These are phyloP conservation scores for Wickerhamomyces canadensis DNA, from an alignment of 805 yeast species.

Conservation along the genomic window DNA sequence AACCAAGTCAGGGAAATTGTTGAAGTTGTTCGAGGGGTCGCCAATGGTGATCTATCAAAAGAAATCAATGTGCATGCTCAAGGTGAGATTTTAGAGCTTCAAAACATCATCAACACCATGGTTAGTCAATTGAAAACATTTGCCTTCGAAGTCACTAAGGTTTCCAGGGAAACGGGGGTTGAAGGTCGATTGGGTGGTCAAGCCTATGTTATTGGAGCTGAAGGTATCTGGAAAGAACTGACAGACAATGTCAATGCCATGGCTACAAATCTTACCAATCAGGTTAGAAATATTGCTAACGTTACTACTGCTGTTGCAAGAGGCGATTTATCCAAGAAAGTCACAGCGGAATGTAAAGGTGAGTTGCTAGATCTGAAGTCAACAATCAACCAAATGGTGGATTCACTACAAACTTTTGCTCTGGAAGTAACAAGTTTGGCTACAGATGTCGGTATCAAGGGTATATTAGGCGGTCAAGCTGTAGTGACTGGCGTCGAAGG, in stretches of 20 bases:
- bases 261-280: slow-evolving; percentile 88
- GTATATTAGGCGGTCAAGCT: slow-evolving; percentile 88
- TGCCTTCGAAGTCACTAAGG: slow-evolving; percentile 83
- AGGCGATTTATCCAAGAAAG: slow-evolving; percentile 82
- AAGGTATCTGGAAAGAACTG: slow-evolving; percentile 86
- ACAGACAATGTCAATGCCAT: slow-evolving; percentile 87
- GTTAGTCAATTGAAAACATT: slow-evolving; percentile 84
- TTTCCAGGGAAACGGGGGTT: slow-evolving; percentile 88
- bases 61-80: slow-evolving; percentile 89
- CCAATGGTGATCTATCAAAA: slow-evolving; percentile 76
- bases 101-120: slow-evolving; percentile 85
- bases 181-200: slow-evolving; percentile 89
- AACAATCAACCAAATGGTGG: slow-evolving; percentile 92
- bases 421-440: slow-evolving; percentile 87
- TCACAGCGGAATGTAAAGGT: slow-evolving; percentile 86
- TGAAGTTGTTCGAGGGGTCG: slow-evolving; percentile 85
- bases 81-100: slow-evolving; percentile 81
- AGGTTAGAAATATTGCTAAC: slow-evolving; percentile 83
- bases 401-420: slow-evolving; percentile 81
- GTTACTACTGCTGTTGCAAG: slow-evolving; percentile 87
- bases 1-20: slow-evolving; percentile 89
- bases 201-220: slow-evolving; percentile 84
- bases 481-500: slow-evolving; percentile 90
- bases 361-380: slow-evolving; percentile 80
- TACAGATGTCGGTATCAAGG: slow-evolving; percentile 91